Conservation (phyloP, 1,139 yeast genomes). For the Magnusiomyces suaveolens region DNA sequence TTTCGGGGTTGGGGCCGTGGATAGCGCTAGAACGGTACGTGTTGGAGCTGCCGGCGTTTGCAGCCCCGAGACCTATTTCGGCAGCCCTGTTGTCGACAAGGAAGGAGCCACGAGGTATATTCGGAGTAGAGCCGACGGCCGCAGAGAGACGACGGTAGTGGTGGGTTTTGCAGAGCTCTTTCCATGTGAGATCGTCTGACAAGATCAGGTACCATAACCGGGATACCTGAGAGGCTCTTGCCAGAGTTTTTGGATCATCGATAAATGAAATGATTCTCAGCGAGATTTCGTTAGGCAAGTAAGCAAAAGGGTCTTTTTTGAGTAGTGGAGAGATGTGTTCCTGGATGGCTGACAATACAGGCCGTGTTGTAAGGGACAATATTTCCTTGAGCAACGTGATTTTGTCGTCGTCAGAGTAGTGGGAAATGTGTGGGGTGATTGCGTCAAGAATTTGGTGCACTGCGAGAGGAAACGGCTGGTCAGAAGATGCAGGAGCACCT, state of each 20-base stretch:
- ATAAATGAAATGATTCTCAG: conserved; percentile 74
- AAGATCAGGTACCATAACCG: conserved; percentile 35
- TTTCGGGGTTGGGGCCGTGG: not conserved
- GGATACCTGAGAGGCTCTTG: conserved; percentile 39
- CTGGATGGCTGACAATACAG: conserved; percentile 57
- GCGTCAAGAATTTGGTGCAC: conserved; percentile 6
- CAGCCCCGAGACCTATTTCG: too few species aligned
- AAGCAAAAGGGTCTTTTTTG: conserved; percentile 74
- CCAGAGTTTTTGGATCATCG: conserved; percentile 43
- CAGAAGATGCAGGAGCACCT: not conserved
- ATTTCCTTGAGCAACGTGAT: conserved; percentile 10
- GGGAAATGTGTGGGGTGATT: conserved; percentile 9
- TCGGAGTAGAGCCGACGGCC: conserved; percentile 24
- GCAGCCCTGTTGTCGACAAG: not conserved
- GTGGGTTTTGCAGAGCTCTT: conserved; percentile 33
- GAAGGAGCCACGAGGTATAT: conserved; percentile 3
- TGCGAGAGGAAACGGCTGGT: conserved; percentile 3
- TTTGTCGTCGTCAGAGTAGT: conserved; percentile 12
- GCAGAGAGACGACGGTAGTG: conserved; percentile 34
- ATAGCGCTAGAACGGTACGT: not conserved
- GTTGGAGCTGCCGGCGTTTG: too few species aligned
- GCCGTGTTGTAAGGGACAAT: conserved; percentile 33
- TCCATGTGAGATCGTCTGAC: conserved; percentile 38
- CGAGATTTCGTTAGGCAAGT: conserved; percentile 76
- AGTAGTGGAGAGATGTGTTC: conserved; percentile 69